phyloP scores from a whole-genome alignment of 352 stramenopile species.

The Labyrinthula sp. region DNA sequence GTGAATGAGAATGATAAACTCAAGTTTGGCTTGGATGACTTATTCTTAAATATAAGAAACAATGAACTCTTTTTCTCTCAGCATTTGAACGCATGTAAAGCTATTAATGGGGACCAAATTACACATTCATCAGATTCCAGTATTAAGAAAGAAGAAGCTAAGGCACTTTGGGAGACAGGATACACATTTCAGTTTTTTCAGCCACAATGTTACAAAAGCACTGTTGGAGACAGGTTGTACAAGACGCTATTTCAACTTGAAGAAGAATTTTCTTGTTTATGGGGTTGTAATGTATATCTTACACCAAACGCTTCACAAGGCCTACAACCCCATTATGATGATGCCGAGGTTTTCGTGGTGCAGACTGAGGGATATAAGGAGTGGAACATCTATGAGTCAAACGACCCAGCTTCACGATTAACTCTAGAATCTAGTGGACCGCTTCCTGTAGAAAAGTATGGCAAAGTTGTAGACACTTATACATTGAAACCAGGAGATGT shows the following conservation, averaged over 20 bases:
- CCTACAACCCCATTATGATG: conserved; percentile 84
- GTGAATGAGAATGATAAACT: too few species aligned
- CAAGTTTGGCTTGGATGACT: too few species aligned
- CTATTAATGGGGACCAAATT: too few species aligned
- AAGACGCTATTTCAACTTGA: conserved; percentile 67
- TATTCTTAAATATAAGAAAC: too few species aligned
- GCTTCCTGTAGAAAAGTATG: conserved; percentile 47
- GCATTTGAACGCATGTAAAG: too few species aligned
- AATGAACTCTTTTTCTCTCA: too few species aligned
- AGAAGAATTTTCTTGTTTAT: conserved; percentile 72
- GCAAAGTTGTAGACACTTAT: conserved; percentile 47
- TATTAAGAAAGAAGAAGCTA: too few species aligned
- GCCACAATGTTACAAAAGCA: conserved; percentile 28
- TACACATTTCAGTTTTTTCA: conserved; percentile 30
- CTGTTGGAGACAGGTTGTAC: conserved; percentile 46
- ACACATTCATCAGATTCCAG: too few species aligned
- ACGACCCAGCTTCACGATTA: conserved; percentile 30
- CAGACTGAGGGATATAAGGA: conserved; percentile 73
- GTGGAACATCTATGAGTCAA: conserved; percentile 58
- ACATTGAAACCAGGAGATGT: conserved; percentile 55
- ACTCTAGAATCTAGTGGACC: conserved; percentile 48
- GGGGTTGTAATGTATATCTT: conserved; percentile 75
- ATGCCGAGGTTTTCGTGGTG: conserved; percentile 82
- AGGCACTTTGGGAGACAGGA: too few species aligned
- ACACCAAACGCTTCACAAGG: conserved; percentile 69